Base-by-base conservation (phyloP, 2,329 filamentous ascomycete species). In the Sclerotinia sclerotiorum region DNA sequence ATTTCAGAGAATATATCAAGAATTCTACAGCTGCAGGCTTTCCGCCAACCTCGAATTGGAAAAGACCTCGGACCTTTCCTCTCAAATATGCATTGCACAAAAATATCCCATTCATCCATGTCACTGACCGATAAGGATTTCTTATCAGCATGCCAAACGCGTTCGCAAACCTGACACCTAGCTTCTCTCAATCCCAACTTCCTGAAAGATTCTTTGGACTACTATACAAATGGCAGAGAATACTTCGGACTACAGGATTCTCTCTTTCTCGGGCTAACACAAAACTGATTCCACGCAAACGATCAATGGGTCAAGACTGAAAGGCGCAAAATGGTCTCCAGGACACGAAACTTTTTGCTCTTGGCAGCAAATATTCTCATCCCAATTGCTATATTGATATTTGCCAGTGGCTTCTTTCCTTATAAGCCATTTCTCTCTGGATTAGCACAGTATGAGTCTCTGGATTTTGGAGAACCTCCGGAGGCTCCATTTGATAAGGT, bases 371-470 rank as follows among this genome's bases (percentile, higher is more conserved):
- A 97, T 79, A 68, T 93, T 44, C 80, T 97, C 70, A 87, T 97
- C 56, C 91, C 92, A 3, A 77, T 90, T 67, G 89, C 93, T 58
- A 87, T 94, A 72, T 74, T 90, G 66, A 80, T 90, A 72, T 98
- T 98, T 79, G 94, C 92, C 35, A 87, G 88, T 44, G 94, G 95
- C 19, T 99, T 99, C 84, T 99, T 99, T 77, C 95, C 95, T 10
- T 97, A 98, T 81, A 99, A 99, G 77, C 93, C 95, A 3, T 90
- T 97, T 73, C 84, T 99, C 60, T 88, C 94, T 15, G 95, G 95
- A 5, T 82, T 97, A 58, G 94, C 95, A 13, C 82, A 85, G 71
- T 91, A 89, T 79, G 84, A 87, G 71, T 76, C 84, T 62, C 77
- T 85, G 39, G 80, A 83, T 58, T 83, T 85, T 81, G 87, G 82